Evolutionary conservation across 805 yeast species (phyloP), one percentile per base, ranked within the genome.

Genomic region (Saccharomycopsis javanensis): DNA sequence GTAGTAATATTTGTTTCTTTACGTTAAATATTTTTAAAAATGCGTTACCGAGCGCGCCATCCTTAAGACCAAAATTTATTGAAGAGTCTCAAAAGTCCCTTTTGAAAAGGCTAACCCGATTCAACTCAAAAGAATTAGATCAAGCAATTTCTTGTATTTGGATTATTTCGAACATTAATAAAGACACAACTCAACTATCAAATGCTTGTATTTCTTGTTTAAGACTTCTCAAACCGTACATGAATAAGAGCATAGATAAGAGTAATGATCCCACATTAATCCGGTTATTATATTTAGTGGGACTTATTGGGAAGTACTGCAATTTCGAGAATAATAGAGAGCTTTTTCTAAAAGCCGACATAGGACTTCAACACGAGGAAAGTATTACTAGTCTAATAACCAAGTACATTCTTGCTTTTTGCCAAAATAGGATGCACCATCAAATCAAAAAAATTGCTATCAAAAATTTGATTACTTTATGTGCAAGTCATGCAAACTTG

Each of bases 81-180:
- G 60, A 67, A 23, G 76, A 74, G 8, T 74, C 83, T 15, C 84
- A 81, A 65, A 64, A 73, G 0, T 73, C 79, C 1, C 63, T 88
- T n/a, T 65, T 86, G 60, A 72, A 72, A 34, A 71, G 79, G 33
- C 67, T 88, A 33, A 83, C 91, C 1, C 83, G 79, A 60, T 78
- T 84, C 69, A 78, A 75, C 54, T 74, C 76, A 0, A 73, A 67
- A 57, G 94, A 87, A 62, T 68, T 88, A 7, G 79, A 79, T n/a
- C 83, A 83, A 64, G 96, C 92, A 0, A 77, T 88, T 67, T 89
- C 90, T 0, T 75, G 88, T 57, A 69, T 81, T 3, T 82, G 89
- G 85, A 68, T 68, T 7, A 70, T 87, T 0, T 75, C 86, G 1
- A 64, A 61, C 2, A 68, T 78, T 63, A 72, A 75, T 45, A 69